phyloP scores from a whole-genome alignment of 1,139 yeast genomes.

The Protomyces lactucae-debilis region DNA sequence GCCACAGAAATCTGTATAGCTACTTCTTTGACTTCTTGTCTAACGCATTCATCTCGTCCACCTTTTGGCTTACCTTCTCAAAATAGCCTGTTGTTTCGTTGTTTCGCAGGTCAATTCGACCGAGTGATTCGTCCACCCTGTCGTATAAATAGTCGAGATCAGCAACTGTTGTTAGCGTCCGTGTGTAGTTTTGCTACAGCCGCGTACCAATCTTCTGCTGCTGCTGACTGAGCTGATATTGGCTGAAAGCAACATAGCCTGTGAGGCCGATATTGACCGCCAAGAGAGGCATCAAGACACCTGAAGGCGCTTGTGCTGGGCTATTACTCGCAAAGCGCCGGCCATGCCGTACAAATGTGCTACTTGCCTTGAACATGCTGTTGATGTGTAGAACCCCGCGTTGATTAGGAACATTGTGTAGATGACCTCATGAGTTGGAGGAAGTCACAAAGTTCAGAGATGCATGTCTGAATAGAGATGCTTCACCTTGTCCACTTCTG shows the following conservation, averaged over 20 bases:
- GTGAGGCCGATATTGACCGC: background rate
- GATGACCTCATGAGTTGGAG: background rate
- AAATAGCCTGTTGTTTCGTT: constrained; percentile 23
- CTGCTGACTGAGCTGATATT: background rate
- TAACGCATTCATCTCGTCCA: constrained; percentile 10
- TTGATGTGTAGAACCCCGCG: background rate
- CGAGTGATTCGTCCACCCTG: background rate
- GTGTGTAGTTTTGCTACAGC: background rate
- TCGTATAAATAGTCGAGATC: background rate
- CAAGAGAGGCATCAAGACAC: background rate
- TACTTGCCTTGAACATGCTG: background rate
- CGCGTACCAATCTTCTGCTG: background rate
- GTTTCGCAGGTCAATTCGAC: constrained; percentile 18
- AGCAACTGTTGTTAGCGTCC: background rate
- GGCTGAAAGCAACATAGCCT: background rate
- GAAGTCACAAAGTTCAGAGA: background rate
- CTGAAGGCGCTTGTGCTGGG: background rate
- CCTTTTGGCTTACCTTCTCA: constrained; percentile 10
- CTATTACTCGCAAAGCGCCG: background rate
- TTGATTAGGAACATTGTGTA: background rate
- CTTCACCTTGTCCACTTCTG: background rate
- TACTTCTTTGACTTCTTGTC: background rate
- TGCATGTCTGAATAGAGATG: background rate
- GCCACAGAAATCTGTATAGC: background rate
- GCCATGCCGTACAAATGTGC: background rate